Evolutionary conservation across 1,284 basidiomycete genomes (phyloP), one percentile per base, ranked within the genome.

Genomic region (Cutaneotrichosporon sp.): DNA sequence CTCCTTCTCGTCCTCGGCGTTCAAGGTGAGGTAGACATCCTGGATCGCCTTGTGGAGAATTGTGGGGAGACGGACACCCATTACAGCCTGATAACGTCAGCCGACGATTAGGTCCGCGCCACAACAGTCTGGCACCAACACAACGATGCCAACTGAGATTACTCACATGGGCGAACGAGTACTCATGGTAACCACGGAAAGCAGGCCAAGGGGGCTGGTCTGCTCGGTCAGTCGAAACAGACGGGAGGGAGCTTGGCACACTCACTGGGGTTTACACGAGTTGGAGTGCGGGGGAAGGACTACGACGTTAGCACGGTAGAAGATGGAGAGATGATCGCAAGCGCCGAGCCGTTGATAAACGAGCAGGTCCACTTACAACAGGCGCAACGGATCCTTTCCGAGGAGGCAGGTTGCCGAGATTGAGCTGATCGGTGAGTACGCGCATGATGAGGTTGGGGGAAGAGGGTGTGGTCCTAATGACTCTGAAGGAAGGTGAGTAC

Each of bases 171-270:
- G 93, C 92, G 79, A 95, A 95, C 1, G 92, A 95, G 81, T 93
- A 97, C 81, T 94, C 91, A 80, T 97, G 93, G 82, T 97, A 97
- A 10, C 94, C 94, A 67, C 93, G 88, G 83, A 88, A 93, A 1
- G 90, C 93, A 34, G 94, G 94, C 94, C 93, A 97, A 58, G 95
- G 95, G 36, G 95, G 95, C 83, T 97, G 93, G 82, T 97, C 77
- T 83, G 65, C 4, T 56, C 36, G 14, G 61, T 63, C 31, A 62
- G 53, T 30, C 8, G 11, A 11, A 11, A 26, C 9, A 14, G 49
- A 50, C 47, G 34, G 69, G 42, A 67, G 69, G 55, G 13, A 26
- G 22, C 14, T 36, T 56, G 14, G 31, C 5, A 30, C 2, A 76
- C 79, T 67, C 60, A 80, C 79, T 75, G 58, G 79, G 78, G 71